Evolutionary conservation across 192 early-diverging fungal genomes (phyloP).

Genomic region (Gaertneriomyces semiglobifer): DNA sequence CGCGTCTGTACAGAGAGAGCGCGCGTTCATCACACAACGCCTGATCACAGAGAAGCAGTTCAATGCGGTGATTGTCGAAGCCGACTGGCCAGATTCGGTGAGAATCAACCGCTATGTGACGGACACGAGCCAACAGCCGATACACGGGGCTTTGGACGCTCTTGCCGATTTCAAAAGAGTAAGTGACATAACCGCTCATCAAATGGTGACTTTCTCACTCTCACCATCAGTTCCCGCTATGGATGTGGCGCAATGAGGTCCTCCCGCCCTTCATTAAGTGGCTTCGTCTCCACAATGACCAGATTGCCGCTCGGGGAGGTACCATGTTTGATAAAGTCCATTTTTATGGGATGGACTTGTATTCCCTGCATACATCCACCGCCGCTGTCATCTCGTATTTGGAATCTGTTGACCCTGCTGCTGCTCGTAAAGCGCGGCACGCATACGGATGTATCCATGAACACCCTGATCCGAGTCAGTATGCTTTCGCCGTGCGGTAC

Average conservation of each 20-base stretch:
- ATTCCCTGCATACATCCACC: constrained; percentile 8
- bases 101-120: constrained; percentile 14
- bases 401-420: constrained; percentile 4
- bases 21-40: constrained; percentile 21
- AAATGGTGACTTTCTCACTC: no score
- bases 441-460: constrained; percentile 8
- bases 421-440: constrained; percentile 8
- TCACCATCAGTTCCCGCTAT: constrained; percentile 11
- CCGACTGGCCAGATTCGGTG: constrained; percentile 15
- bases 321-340: not conserved
- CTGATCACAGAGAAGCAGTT: constrained; percentile 10
- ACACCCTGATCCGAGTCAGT: constrained; percentile 4
- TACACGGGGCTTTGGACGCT: constrained; percentile 8
- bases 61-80: constrained; percentile 1
- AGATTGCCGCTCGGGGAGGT: not conserved
- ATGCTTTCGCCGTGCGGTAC: constrained; percentile 11
- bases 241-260: constrained; percentile 24
- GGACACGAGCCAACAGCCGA: not conserved
- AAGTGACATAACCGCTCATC: not conserved
- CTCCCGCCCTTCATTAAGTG: constrained; percentile 14
- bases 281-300: constrained; percentile 12
- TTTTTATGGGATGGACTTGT: constrained; percentile 18
- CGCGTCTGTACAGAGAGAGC: constrained; percentile 6
- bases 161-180: constrained; percentile 18
- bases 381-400: constrained; percentile 5